Evolutionary conservation across 192 early-diverging fungal species (phyloP).

Genomic region (Hyaloraphidium curvatum): DNA sequence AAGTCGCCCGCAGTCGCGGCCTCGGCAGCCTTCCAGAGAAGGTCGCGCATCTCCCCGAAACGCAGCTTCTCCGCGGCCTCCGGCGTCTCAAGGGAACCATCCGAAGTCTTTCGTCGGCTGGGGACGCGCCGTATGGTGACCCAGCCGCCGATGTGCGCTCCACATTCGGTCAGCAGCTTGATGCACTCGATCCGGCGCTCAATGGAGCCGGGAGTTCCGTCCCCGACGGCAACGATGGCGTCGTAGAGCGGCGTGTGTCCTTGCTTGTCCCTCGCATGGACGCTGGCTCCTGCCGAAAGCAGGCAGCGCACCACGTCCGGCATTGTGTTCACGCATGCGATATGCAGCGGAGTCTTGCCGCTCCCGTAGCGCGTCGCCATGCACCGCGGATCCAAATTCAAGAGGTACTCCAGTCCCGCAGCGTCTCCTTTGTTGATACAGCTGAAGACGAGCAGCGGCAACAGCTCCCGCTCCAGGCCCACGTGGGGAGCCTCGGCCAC

Average conservation of each 20-base stretch:
- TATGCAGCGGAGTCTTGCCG: conserved; percentile 66
- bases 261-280: conserved; percentile 70
- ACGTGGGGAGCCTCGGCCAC: neutral
- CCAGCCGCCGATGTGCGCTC: too few relatives aligned
- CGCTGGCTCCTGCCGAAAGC: conserved; percentile 63
- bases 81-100: too few relatives aligned
- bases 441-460: conserved; percentile 4
- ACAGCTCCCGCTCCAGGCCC: conserved; percentile 10
- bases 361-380: conserved; percentile 7
- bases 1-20: too few relatives aligned
- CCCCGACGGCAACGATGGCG: conserved; percentile 34
- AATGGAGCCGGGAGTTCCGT: too few relatives aligned
- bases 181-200: conserved; percentile 40
- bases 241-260: conserved; percentile 82
- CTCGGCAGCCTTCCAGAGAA: too few relatives aligned
- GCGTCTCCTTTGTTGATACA: neutral
- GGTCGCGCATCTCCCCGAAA: too few relatives aligned
- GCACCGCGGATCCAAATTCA: conserved; percentile 8
- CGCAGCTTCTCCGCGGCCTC: too few relatives aligned
- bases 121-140: too few relatives aligned
- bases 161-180: conserved; percentile 46
- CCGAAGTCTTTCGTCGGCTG: too few relatives aligned
- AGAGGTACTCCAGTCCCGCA: conserved; percentile 6
- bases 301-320: conserved; percentile 52
- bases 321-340: conserved; percentile 62